Evolutionary conservation across 2,329 filamentous ascomycete genomes (phyloP), one percentile per base, ranked within the genome.

Genomic region (Chalaropsis ovoidea): DNA sequence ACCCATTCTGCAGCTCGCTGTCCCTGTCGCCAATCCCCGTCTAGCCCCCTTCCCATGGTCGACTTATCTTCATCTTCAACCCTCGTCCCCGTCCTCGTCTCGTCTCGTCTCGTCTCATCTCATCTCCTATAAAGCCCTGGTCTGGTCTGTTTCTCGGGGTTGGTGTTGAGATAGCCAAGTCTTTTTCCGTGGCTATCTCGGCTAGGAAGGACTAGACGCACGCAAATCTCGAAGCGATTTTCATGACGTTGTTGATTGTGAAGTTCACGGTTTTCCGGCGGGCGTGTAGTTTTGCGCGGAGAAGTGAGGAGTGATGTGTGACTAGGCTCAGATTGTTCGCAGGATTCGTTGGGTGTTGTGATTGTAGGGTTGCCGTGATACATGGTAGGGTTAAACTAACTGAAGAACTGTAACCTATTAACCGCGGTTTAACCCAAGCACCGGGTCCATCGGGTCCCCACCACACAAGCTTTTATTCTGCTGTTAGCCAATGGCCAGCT

Each of bases 51-150:
- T 24, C 11, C 24, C 47, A 52, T 52, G 4, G 47, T 24, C 5
- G 7, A 15, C 47, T 15, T 6, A 39, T 58, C 54, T 35, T 35
- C 54, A 58, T 39, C 27, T 19, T 58, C 54, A 58, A 58, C 15
- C 4, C 54, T 35, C 54, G 13, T 58, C n/a, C 15, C 31, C 43
- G 15, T 47, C 43, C 42, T n/a, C 3, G 43, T 47, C 15, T 35
- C 15, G 52, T 22, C 27, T 58, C 52, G 52, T 35, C 52, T 58
- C 52, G 52, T n/a, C 27, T 58, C 54, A n/a, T 35, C 54, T 35
- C 54, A 58, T 58, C 54, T 58, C 27, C 54, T 19, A 39, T 39
- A 17, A 31, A 10, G n/a, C 54, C 54, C 54, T 56, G 13, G 52
- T 56, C 13, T 56, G 15, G 22, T 31, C 27, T 56, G 22, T 56